A percentile compares a stretch with the other conserved stretches of the same genome.
These are phyloP conservation scores for Neolecta irregularis DNA, from an alignment of 1,139 yeast genomes.

Conservation along the genomic window DNA sequence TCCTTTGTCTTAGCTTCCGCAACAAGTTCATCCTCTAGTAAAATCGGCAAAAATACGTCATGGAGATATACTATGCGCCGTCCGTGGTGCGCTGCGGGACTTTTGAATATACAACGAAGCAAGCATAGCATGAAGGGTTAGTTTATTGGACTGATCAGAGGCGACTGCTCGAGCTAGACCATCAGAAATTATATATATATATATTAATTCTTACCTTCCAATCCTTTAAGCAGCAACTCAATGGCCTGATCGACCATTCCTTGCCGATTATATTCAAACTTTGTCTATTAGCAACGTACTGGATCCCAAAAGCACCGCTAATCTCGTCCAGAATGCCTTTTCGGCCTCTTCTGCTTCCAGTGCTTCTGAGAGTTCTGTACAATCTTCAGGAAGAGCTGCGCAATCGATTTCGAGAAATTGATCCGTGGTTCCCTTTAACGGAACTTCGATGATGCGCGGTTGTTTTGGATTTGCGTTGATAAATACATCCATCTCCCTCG, in stretches of 20 bases:
- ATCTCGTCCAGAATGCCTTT: constrained; percentile 51
- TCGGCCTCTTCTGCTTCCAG: constrained; percentile 67
- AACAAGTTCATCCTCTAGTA: no score
- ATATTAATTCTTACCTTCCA: constrained; percentile 25
- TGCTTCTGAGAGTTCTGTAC: constrained; percentile 62
- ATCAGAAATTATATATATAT: constrained; percentile 4
- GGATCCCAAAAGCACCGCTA: constrained; percentile 7
- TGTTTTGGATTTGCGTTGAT: neutral
- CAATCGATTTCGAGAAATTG: constrained; percentile 42
- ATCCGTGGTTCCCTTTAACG: constrained; percentile 49
- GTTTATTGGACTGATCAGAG: constrained; percentile 31
- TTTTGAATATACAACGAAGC: constrained; percentile 59
- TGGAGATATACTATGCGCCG: no score
- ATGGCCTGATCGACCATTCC: constrained; percentile 47
- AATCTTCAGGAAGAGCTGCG: constrained; percentile 78
- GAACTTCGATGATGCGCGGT: constrained; percentile 37
- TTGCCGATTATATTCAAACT: constrained; percentile 54
- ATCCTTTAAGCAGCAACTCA: constrained; percentile 47
- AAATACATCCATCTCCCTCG: neutral
- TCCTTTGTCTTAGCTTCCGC: constrained; percentile 21
- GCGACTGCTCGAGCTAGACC: constrained; percentile 9
- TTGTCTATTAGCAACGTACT: neutral
- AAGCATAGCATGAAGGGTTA: constrained; percentile 44
- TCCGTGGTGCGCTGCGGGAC: constrained; percentile 27
- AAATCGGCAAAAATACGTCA: no score